These are phyloP conservation scores for Macrophomina tecta DNA, from an alignment of 2,329 filamentous ascomycete genomes.

Conservation along the genomic window DNA sequence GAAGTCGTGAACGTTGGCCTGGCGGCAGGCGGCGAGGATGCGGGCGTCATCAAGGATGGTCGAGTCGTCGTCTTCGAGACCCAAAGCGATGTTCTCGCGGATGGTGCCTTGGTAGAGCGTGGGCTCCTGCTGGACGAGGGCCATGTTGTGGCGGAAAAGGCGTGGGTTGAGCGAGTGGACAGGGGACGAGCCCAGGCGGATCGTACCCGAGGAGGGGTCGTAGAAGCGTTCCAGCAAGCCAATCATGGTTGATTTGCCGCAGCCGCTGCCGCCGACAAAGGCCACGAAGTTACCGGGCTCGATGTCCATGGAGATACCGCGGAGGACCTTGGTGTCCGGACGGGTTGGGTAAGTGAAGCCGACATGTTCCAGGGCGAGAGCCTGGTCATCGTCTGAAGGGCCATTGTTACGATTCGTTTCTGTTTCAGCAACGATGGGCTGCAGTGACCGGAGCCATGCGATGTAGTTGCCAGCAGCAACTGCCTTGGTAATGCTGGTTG, in stretches of 20 bases:
- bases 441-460: conserved; percentile 49
- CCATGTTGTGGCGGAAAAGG: conserved; percentile 41
- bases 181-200: conserved; percentile 46
- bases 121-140: conserved; percentile 52
- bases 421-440: conserved; percentile 46
- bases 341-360: conserved; percentile 95
- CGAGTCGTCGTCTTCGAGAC: conserved; percentile 43
- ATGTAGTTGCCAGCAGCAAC: conserved; percentile 72
- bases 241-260: conserved; percentile 93
- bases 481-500: conserved; percentile 93
- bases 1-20: conserved; percentile 61
- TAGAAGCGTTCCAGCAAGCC: conserved; percentile 93
- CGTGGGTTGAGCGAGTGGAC: conserved; percentile 7
- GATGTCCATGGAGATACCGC: conserved; percentile 77
- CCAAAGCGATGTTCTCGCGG: conserved; percentile 56
- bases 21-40: conserved; percentile 54
- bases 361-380: conserved; percentile 58
- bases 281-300: conserved; percentile 84
- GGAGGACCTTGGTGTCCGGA: conserved; percentile 88
- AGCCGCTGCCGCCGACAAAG: conserved; percentile 88
- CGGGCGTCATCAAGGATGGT: conserved; percentile 45
- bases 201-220: conserved; percentile 78
- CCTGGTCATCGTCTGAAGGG: conserved; percentile 32
- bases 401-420: conserved; percentile 41
- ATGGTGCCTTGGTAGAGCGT: conserved; percentile 54